A percentile compares a stretch with the other conserved stretches of the same genome.
Conservation (phyloP, 257 asterid species). For the Ballota nigra region DNA sequence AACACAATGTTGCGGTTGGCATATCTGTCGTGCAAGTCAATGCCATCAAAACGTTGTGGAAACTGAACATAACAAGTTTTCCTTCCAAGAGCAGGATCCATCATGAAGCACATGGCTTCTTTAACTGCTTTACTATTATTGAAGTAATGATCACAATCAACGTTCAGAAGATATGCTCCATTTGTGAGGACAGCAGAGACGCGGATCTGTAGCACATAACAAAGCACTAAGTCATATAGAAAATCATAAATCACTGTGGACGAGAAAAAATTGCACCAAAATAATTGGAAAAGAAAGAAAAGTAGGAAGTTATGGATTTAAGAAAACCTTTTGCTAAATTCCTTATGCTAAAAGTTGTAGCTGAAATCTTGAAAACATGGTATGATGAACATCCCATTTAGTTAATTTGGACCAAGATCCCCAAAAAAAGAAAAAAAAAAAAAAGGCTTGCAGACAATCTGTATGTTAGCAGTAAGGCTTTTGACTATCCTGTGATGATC, state of each 20-base stretch:
- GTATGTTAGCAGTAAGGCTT: not conserved
- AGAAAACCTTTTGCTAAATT: not conserved
- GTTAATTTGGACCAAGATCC: not conserved
- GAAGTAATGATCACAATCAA: slow-evolving; percentile 90
- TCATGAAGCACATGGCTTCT: slow-evolving; percentile 94
- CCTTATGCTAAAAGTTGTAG: not conserved
- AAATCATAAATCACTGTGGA: not conserved
- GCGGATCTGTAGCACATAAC: slow-evolving; percentile 52
- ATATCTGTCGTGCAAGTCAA: slow-evolving; percentile 69
- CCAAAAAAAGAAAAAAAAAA: no score
- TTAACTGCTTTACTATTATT: slow-evolving; percentile 85
- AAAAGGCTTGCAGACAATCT: not conserved
- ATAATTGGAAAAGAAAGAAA: not conserved
- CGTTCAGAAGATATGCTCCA: slow-evolving; percentile 75
- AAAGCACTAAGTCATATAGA: slow-evolving; percentile 1
- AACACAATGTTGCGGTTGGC: slow-evolving; percentile 73
- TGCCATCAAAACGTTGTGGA: slow-evolving; percentile 65
- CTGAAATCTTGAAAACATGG: not conserved
- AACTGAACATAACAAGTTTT: slow-evolving; percentile 65
- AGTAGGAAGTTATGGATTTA: not conserved
- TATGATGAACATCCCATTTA: not conserved
- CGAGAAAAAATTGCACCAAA: not conserved
- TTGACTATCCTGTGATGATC: not conserved
- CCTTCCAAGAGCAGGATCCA: slow-evolving; percentile 72
- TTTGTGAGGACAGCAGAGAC: slow-evolving; percentile 88